A percentile compares a stretch with the other conserved stretches of the same genome.
These are phyloP conservation scores for Solidago caesia DNA, from an alignment of 129 eudicot species.

Conservation along the genomic window DNA sequence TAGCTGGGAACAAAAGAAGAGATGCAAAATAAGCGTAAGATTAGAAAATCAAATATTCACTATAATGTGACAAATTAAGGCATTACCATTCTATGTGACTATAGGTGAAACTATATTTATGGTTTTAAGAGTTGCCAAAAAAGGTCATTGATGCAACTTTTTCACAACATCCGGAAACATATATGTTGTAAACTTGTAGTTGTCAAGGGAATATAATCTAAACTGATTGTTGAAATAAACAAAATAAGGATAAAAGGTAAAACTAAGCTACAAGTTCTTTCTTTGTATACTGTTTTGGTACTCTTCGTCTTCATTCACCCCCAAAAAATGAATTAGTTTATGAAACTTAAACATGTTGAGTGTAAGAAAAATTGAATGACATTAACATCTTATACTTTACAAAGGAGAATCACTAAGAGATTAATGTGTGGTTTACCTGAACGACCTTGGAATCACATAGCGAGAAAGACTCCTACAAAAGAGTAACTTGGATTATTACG, in stretches of 20 bases:
- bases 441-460: conserved; percentile 71
- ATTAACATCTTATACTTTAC: background rate
- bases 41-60: conserved; percentile 4
- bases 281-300: no score
- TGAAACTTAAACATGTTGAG: background rate
- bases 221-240: background rate
- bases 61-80: background rate
- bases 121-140: background rate
- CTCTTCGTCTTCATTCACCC: no score
- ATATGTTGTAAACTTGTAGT: background rate
- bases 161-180: background rate
- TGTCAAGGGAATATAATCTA: background rate
- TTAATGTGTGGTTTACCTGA: conserved; percentile 51
- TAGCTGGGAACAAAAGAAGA: conserved; percentile 46
- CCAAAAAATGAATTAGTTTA: no score
- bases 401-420: background rate
- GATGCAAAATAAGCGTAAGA: conserved; percentile 2
- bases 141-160: conserved; percentile 1
- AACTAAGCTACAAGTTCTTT: no score
- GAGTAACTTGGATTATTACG: conserved; percentile 4
- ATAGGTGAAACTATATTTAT: background rate
- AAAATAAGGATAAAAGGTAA: background rate
- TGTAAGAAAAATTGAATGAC: background rate
- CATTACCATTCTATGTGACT: background rate
- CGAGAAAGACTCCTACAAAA: conserved; percentile 85